A percentile compares a stretch with the other conserved stretches of the same genome.
These are phyloP conservation scores for Ananas comosus DNA, from an alignment of 176 grass and related monocot species.

Conservation along the genomic window DNA sequence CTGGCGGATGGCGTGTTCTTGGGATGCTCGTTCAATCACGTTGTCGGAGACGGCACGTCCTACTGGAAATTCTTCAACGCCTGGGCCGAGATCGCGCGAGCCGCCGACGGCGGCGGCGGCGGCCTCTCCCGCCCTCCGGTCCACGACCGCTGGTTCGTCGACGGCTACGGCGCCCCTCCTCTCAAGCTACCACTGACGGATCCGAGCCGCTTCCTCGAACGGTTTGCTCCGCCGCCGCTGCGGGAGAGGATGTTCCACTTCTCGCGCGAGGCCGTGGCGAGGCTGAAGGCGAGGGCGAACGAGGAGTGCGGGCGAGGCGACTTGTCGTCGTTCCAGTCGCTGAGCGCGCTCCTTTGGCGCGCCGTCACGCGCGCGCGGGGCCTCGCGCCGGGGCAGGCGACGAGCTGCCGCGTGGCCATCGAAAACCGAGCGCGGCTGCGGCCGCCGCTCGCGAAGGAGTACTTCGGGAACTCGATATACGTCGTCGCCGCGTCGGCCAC, in stretches of 20 bases:
- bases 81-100: slow-evolving; percentile 39
- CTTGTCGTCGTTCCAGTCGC: slow-evolving; percentile 83
- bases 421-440: slow-evolving; percentile 75
- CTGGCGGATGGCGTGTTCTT: slow-evolving; percentile 79
- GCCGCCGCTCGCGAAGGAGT: slow-evolving; percentile 40
- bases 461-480: slow-evolving; percentile 98
- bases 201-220: slow-evolving; percentile 4
- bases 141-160: slow-evolving; percentile 70
- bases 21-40: slow-evolving; percentile 67
- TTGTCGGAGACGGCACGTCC: slow-evolving; percentile 79
- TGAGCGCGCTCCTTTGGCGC: slow-evolving; percentile 74
- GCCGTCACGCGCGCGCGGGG: slow-evolving; percentile 60
- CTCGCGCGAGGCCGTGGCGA: slow-evolving; percentile 41
- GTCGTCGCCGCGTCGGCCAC: slow-evolving; percentile 49
- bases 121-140: slow-evolving; percentile 39
- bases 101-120: slow-evolving; percentile 32
- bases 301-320: slow-evolving; percentile 18
- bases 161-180: slow-evolving; percentile 61
- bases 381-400: slow-evolving; percentile 37
- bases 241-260: slow-evolving; percentile 82
- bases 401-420: slow-evolving; percentile 79
- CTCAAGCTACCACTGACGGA: slow-evolving; percentile 74
- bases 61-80: slow-evolving; percentile 95
- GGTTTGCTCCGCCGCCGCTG: slow-evolving; percentile 36
- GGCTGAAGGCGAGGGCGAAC: slow-evolving; percentile 66